Base-by-base conservation (phyloP, 176 grass and related monocot genomes). In the Avena atlantica region DNA sequence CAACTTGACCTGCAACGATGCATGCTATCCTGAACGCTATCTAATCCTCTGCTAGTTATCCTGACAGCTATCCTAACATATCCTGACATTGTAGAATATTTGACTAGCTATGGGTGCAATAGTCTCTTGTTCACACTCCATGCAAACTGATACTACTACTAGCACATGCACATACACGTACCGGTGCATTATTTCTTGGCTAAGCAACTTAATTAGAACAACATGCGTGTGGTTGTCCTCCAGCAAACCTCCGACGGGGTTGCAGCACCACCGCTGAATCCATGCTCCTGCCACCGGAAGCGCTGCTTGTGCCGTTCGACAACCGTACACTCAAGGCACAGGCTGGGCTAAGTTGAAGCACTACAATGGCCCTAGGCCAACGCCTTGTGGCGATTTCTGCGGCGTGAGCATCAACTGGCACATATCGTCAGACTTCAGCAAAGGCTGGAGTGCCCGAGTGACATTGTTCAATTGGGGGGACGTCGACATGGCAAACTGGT, bases 381-480 rank as follows among this genome's bases (percentile, higher is more conserved):
- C 88, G 78, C 96, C 96, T 15, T 96, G 96, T 0, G 90, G 88
- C 0, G 96, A 98, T 87, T 88, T 91, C 27, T 98, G 92, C 2
- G 96, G 96, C 3, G 92, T 98, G 40, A 98, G 96, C 92, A 91
- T 98, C 85, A 98, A 96, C 60, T 98, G 96, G 93, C 93, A 98
- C 13, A 21, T 98, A 51, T 85, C 88, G 1, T 81, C 92, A 6
- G 89, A 98, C 86, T 95, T 94, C 87, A 89, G 14, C 82, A 94
- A 94, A 76, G 96, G 96, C 9, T 98, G 96, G 96, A 95, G 88
- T 21, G 88, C 96, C 52, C 90, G 96, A 51, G 84, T 98, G 36
- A 96, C 96, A 75, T 82, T 98, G 86, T 98, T 98, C 85, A 98
- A 96, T 65, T 98, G 96, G 96, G 93, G 88, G 2, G 75, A 92